These are phyloP conservation scores for Coemansia sp. DNA, from an alignment of 192 early-diverging fungal species.

Conservation along the genomic window DNA sequence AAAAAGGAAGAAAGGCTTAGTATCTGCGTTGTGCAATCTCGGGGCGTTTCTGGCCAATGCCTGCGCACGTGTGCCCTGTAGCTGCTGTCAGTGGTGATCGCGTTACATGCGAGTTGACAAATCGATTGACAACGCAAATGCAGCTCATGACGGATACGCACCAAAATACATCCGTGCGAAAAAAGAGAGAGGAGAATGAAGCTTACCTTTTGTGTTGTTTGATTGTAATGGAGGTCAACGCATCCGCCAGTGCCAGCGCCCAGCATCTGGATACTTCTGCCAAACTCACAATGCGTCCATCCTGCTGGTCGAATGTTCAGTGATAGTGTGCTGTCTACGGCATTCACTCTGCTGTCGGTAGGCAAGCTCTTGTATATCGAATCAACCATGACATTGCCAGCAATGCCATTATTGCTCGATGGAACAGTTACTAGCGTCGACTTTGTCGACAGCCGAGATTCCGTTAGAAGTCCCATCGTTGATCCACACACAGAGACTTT, in stretches of 20 bases:
- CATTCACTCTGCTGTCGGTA: slow-evolving; percentile 11
- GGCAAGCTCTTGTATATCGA: not conserved
- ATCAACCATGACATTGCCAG: not conserved
- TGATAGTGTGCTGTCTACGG: slow-evolving; percentile 43
- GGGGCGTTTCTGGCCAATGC: not conserved
- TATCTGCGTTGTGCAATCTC: not conserved
- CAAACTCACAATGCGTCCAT: slow-evolving; percentile 33
- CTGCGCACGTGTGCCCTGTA: not conserved
- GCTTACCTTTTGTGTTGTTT: slow-evolving; percentile 15
- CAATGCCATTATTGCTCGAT: not conserved
- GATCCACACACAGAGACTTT: not conserved
- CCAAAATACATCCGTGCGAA: not conserved
- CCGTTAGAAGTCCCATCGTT: not conserved
- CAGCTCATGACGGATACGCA: not conserved
- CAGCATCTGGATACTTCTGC: slow-evolving; percentile 27
- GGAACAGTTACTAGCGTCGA: slow-evolving; percentile 18
- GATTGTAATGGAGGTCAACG: slow-evolving; percentile 38
- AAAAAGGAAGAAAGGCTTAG: not conserved
- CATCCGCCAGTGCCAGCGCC: slow-evolving; percentile 52
- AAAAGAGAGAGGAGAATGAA: not conserved
- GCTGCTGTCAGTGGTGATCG: not conserved
- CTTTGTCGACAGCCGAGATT: slow-evolving; percentile 9
- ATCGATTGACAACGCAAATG: not conserved
- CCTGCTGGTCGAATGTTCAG: slow-evolving; percentile 38
- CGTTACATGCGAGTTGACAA: not conserved